These are phyloP conservation scores for Adansonia madagascariensis DNA, from an alignment of 441 rosid species.

Conservation along the genomic window DNA sequence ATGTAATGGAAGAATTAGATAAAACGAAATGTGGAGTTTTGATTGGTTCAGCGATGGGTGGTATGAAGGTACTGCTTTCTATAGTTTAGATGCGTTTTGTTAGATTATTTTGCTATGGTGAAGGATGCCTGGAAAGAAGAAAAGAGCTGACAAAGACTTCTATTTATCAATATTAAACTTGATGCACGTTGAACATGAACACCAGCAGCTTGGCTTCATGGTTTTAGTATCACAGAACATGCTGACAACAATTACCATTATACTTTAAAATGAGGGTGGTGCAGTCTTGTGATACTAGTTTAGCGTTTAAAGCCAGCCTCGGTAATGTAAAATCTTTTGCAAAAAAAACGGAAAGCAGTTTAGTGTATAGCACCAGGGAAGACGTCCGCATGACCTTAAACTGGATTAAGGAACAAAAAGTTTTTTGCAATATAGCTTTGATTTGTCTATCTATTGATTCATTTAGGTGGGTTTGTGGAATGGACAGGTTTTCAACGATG, in stretches of 20 bases:
- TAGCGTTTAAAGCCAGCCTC: neutral
- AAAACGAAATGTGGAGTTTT: conserved; percentile 66
- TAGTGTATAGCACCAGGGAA: neutral
- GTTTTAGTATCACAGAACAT: too few species aligned
- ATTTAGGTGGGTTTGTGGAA: conserved; percentile 23
- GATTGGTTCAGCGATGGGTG: conserved; percentile 75
- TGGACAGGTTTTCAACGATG: conserved; percentile 83
- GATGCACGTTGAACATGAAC: neutral
- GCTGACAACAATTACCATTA: too few species aligned
- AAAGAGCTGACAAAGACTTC: neutral
- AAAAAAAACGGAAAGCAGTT: neutral
- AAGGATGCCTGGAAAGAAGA: neutral
- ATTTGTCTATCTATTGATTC: conserved; percentile 19
- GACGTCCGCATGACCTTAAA: conserved; percentile 2
- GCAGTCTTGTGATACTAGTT: too few species aligned
- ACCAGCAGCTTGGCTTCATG: neutral
- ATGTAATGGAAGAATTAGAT: conserved; percentile 61
- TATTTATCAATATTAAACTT: neutral
- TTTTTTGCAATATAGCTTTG: conserved; percentile 20
- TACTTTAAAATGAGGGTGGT: too few species aligned
- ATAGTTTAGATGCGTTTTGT: neutral
- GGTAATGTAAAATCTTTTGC: neutral
- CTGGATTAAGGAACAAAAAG: conserved; percentile 6
- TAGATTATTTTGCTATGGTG: neutral
- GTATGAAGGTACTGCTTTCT: conserved; percentile 54